Evolutionary conservation across 345 rosid genomes (phyloP).

Genomic region (Lenwebbia sp.): DNA sequence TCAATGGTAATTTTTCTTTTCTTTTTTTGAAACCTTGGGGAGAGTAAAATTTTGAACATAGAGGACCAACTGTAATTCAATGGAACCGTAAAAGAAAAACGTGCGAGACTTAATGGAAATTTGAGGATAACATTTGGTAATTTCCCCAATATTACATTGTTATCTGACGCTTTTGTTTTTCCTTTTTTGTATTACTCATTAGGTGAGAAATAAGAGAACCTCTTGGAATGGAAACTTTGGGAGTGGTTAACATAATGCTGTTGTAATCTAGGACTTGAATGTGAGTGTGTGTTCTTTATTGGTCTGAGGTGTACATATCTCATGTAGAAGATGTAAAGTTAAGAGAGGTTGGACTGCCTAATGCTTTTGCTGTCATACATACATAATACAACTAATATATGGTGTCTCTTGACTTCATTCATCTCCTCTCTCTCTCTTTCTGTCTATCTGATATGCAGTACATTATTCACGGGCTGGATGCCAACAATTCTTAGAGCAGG

Average conservation of each 20-base stretch:
- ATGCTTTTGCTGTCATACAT: neutral
- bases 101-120: neutral
- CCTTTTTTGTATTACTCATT: neutral
- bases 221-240: neutral
- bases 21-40: neutral
- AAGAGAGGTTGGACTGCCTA: neutral
- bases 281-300: neutral
- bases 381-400: neutral
- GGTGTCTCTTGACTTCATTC: neutral
- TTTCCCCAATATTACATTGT: neutral
- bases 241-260: neutral
- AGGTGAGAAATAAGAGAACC: neutral
- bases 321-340: neutral
- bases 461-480: constrained; percentile 83
- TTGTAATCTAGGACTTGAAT: neutral
- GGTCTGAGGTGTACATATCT: neutral
- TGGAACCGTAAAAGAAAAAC: neutral
- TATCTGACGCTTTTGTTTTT: neutral
- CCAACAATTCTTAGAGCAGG: constrained; percentile 82
- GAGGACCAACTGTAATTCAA: neutral
- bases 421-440: neutral
- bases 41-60: neutral
- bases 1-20: neutral
- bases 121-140: neutral
- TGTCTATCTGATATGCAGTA: constrained; percentile 24